These are phyloP conservation scores for Chamaecrista fasciculata DNA, from an alignment of 306 rosid genomes.

Conservation along the genomic window DNA sequence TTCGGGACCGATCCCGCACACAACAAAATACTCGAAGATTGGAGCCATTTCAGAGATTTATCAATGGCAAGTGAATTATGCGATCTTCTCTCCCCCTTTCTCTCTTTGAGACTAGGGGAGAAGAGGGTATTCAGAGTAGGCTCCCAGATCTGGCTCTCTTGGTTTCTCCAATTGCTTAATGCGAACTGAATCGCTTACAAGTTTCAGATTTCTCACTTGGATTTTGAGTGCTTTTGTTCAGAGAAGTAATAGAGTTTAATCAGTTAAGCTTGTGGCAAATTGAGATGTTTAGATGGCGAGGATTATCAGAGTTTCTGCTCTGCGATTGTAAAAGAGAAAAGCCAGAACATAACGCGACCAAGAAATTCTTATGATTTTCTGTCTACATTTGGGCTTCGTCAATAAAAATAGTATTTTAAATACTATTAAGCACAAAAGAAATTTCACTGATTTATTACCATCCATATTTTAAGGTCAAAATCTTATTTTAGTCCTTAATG, in stretches of 20 bases:
- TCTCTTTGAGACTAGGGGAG: slow-evolving; percentile 38
- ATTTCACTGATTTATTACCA: too few relatives aligned
- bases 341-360: background rate
- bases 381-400: background rate
- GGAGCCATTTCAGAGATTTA: slow-evolving; percentile 61
- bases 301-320: background rate
- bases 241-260: slow-evolving; percentile 5
- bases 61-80: slow-evolving; percentile 11
- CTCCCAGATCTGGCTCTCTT: slow-evolving; percentile 32
- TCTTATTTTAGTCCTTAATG: too few relatives aligned
- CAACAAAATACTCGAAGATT: slow-evolving; percentile 94
- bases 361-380: background rate
- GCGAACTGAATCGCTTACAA: slow-evolving; percentile 1
- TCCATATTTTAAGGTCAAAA: too few relatives aligned
- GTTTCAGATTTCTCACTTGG: slow-evolving; percentile 6
- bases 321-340: background rate
- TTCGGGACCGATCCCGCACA: slow-evolving; percentile 98
- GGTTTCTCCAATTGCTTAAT: slow-evolving; percentile 23
- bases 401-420: background rate
- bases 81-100: slow-evolving; percentile 46
- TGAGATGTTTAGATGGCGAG: slow-evolving; percentile 13
- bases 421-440: background rate
- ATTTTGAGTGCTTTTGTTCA: slow-evolving; percentile 22
- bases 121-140: slow-evolving; percentile 22
- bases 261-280: background rate